Evolutionary conservation across 371 early-diverging fungal species (phyloP).

Genomic region (Massospora cicadina): DNA sequence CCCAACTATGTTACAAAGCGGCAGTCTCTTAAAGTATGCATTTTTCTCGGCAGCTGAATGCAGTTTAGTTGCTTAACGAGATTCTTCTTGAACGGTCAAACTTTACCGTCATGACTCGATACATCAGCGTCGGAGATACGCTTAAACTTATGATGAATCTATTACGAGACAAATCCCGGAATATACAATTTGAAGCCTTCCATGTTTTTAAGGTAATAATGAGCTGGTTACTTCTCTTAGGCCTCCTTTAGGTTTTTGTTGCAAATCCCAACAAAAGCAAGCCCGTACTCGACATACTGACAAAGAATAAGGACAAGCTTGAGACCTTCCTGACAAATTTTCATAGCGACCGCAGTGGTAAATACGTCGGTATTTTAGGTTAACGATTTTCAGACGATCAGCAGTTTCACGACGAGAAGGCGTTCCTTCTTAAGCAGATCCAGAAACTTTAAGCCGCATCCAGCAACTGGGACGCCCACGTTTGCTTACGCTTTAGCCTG

Average conservation of each 20-base stretch:
- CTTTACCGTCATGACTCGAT: constrained; percentile 85
- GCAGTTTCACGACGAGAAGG: constrained; percentile 95
- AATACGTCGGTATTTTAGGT: background rate
- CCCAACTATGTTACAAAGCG: constrained; percentile 93
- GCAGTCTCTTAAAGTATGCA: constrained; percentile 81
- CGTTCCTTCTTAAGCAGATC: constrained; percentile 84
- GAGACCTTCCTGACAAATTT: constrained; percentile 71
- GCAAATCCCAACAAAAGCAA: constrained; percentile 94
- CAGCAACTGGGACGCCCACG: background rate
- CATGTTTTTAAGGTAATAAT: constrained; percentile 83
- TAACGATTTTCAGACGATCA: constrained; percentile 57
- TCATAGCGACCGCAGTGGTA: constrained; percentile 87
- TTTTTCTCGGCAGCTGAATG: constrained; percentile 1
- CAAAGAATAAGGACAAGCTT: constrained; percentile 82
- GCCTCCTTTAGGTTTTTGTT: constrained; percentile 63
- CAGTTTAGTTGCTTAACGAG: constrained; percentile 74
- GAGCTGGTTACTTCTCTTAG: background rate
- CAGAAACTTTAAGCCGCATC: constrained; percentile 22
- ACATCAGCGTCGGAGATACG: constrained; percentile 81
- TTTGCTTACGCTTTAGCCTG: background rate
- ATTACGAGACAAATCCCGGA: constrained; percentile 79
- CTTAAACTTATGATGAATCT: constrained; percentile 94
- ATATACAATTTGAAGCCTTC: constrained; percentile 97
- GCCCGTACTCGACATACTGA: constrained; percentile 75
- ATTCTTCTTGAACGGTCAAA: constrained; percentile 88